Conservation (phyloP, 2,329 filamentous ascomycete species). For the Arachnopeziza araneosa region DNA sequence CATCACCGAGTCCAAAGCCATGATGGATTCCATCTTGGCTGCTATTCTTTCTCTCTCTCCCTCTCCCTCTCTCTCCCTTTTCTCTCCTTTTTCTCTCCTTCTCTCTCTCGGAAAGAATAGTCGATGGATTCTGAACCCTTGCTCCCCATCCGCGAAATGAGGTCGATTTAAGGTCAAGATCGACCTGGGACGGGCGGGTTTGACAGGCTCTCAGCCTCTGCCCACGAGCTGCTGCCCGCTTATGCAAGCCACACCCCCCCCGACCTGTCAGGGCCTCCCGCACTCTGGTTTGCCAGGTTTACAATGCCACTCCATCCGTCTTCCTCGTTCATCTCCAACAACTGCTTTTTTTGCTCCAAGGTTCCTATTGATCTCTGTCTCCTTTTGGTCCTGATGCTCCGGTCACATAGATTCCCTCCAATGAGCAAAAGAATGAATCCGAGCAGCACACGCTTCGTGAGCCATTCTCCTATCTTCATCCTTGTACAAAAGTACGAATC, state of each 20-base stretch:
- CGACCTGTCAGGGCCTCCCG: neutral
- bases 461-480: too few species aligned
- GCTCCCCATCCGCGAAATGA: neutral
- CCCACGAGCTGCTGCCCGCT: neutral
- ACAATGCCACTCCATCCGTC: neutral
- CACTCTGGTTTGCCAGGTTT: neutral
- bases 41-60: too few species aligned
- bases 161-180: slow-evolving; percentile 3
- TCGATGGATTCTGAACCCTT: neutral
- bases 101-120: neutral
- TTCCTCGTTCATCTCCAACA: neutral
- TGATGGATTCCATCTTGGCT: too few species aligned
- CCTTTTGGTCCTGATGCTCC: too few species aligned
- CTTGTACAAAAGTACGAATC: neutral
- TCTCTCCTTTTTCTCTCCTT: too few species aligned
- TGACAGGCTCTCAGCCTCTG: neutral
- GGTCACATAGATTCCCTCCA: too few species aligned
- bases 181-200: neutral
- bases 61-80: too few species aligned
- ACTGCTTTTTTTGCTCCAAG: neutral
- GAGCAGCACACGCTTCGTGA: too few species aligned
- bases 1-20: too few species aligned
- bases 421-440: too few species aligned
- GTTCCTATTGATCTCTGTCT: too few species aligned
- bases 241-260: neutral